Base-by-base conservation (phyloP, 139 green algal species). In the Chlamydomonas sphaeroides region DNA sequence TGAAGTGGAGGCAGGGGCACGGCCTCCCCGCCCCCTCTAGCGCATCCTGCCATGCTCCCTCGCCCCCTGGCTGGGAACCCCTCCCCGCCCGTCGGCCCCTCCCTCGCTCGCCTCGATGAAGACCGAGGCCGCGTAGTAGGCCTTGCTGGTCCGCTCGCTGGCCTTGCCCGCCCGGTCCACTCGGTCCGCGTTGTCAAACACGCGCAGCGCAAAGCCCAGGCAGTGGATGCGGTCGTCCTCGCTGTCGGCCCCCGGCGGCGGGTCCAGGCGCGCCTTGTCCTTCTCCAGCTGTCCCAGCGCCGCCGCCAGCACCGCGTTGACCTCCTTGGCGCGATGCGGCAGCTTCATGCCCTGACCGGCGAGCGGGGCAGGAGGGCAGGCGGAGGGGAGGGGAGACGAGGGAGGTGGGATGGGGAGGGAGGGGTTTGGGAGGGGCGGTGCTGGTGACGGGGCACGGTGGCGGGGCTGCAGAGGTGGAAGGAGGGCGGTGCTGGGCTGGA, bases 91-190 rank as follows among this genome's bases (percentile, higher is more conserved):
- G n/a, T n/a, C n/a, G 11, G 11, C 45, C 45, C 45, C 10, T 21
- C 45, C 45, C 45, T 14, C 10, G 3, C 86, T 20, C 62, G 97
- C 93, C 74, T 98, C 94, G 23, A 98, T 82, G 89, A 99, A 99
- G 45, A 94, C 90, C 51, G 87, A 91, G 5, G 96, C 93, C 0
- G 96, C 96, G 36, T 97, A 97, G 65, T 94, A 98, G 14, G 93
- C 92, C 59, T 94, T 93, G 38, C 89, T 91, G 0, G 96, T 98
- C 70, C 84, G 89, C 62, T 92, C 88, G 68, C 94, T 87, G 1
- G 91, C 90, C 8, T 74, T 70, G 0, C 93, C 93, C 5, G 92
- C 91, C 0, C 93, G 75, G 74, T 98, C 95, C 35, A 84, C 79
- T 2, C 62, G 61, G 69, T 89, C 85, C 23, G 80, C 80, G 49